Evolutionary conservation across 176 grass and related monocot genomes (phyloP).

Genomic region (Carex scoparia): DNA sequence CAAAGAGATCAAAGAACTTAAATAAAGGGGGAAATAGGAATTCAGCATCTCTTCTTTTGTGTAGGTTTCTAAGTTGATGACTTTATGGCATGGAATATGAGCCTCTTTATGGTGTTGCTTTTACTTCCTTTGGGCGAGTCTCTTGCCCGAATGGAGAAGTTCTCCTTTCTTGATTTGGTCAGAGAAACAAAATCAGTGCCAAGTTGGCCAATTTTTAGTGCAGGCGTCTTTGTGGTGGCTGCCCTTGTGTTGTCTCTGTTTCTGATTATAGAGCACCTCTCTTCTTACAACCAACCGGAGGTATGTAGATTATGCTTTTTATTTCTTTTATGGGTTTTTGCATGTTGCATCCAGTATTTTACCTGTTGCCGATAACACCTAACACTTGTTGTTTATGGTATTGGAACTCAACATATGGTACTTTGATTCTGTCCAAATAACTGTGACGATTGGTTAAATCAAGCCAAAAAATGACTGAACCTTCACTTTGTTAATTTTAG

Average conservation of each 20-base stretch:
- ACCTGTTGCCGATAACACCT: constrained; percentile 16
- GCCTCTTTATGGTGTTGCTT: constrained; percentile 47
- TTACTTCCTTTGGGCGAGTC: constrained; percentile 51
- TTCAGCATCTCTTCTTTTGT: constrained; percentile 3
- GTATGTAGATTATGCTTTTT: constrained; percentile 35
- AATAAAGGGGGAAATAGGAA: background rate
- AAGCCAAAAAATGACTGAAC: background rate
- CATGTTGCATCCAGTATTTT: background rate
- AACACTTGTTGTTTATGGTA: constrained; percentile 18
- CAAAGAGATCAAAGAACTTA: background rate
- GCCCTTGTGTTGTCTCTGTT: constrained; percentile 67
- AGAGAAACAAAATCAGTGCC: constrained; percentile 45
- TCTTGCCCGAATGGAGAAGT: constrained; percentile 51
- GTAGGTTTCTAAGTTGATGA: constrained; percentile 1
- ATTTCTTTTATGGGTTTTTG: background rate
- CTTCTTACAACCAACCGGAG: constrained; percentile 90
- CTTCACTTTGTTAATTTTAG: background rate
- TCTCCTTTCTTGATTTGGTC: constrained; percentile 48
- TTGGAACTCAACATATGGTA: constrained; percentile 10
- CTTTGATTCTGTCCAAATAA: background rate
- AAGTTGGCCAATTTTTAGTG: constrained; percentile 81
- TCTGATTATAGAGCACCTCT: constrained; percentile 84
- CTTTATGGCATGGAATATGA: constrained; percentile 54
- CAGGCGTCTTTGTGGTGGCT: constrained; percentile 59
- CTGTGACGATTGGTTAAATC: background rate